Evolutionary conservation across 2,329 filamentous ascomycete genomes (phyloP).

Genomic region (Biscogniauxia mediterranea): DNA sequence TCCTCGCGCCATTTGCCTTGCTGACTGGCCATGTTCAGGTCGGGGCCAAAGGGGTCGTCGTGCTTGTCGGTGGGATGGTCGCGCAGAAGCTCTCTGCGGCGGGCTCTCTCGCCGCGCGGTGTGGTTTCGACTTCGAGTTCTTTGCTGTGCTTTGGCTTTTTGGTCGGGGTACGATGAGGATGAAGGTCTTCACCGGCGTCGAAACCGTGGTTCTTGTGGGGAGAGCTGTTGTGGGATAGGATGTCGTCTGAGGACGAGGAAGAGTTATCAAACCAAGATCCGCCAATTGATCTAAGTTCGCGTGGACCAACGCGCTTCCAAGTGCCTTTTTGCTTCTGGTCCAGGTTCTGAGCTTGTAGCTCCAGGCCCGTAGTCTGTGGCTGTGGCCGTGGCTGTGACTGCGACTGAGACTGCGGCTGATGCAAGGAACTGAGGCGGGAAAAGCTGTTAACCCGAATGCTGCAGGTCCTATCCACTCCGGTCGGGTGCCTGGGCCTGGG

Average conservation of each 20-base stretch:
- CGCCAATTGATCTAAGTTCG: conserved; percentile 19
- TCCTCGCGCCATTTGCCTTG: conserved; percentile 63
- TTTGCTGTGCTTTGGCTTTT: conserved; percentile 2
- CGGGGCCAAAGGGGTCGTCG: conserved; percentile 3
- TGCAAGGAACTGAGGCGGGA: neutral
- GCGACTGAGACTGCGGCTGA: neutral
- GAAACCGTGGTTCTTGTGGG: neutral
- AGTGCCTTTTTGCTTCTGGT: conserved; percentile 2
- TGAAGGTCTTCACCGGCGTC: neutral
- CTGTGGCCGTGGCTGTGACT: neutral
- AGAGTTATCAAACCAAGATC: conserved; percentile 11
- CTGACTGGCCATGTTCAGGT: conserved; percentile 50
- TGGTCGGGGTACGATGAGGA: neutral
- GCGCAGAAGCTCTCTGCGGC: conserved; percentile 10
- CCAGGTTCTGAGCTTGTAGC: conserved; percentile 4
- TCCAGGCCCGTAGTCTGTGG: neutral
- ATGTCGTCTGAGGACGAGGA: conserved; percentile 2
- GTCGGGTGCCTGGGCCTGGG: too few species aligned
- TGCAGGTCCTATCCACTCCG: too few species aligned
- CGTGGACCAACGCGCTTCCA: conserved; percentile 22
- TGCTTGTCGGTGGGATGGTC: neutral
- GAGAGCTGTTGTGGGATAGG: neutral
- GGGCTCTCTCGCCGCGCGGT: conserved; percentile 18
- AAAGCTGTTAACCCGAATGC: too few species aligned
- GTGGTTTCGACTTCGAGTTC: conserved; percentile 3